Conservation (phyloP, 768 basidiomycete species). For the Hemileccinum impolitum region DNA sequence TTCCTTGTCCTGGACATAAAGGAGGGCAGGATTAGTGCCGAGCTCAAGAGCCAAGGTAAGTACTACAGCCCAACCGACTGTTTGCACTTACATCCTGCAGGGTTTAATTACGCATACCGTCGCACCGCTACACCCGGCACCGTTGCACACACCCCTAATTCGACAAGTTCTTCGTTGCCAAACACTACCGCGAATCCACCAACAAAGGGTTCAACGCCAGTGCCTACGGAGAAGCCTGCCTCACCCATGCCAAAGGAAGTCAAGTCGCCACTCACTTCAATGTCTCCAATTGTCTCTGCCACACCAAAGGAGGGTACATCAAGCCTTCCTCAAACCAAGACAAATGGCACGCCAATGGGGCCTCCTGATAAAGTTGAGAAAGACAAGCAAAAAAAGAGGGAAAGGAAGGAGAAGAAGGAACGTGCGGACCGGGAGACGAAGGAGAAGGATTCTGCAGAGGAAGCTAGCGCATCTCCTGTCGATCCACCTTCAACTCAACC, state of each 20-base stretch:
- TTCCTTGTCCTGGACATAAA: conserved; percentile 84
- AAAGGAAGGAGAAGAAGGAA: conserved; percentile 62
- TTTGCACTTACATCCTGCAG: conserved; percentile 36
- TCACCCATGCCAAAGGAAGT: conserved; percentile 29
- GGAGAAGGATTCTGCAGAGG: conserved; percentile 37
- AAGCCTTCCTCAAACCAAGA: conserved; percentile 29
- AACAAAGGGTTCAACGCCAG: conserved; percentile 32
- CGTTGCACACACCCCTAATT: conserved; percentile 55
- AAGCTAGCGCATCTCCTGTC: conserved; percentile 25
- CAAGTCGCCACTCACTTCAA: conserved; percentile 35
- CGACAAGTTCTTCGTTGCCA: conserved; percentile 50
- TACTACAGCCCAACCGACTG: conserved; percentile 4
- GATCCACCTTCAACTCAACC: conserved; percentile 20
- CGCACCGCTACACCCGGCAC: conserved; percentile 58
- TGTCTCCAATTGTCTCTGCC: conserved; percentile 31
- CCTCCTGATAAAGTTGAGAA: conserved; percentile 49
- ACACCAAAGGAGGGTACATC: conserved; percentile 37
- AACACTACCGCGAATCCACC: conserved; percentile 35
- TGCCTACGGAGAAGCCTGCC: conserved; percentile 35
- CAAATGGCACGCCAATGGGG: conserved; percentile 31
- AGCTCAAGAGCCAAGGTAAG: conserved; percentile 88
- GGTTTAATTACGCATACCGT: conserved; percentile 95
- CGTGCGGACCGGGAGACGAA: conserved; percentile 41
- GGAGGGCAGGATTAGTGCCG: conserved; percentile 88
- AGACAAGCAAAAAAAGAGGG: conserved; percentile 57